phyloP scores from a whole-genome alignment of 306 rosid species.

The Lathyrus tuberosus region DNA sequence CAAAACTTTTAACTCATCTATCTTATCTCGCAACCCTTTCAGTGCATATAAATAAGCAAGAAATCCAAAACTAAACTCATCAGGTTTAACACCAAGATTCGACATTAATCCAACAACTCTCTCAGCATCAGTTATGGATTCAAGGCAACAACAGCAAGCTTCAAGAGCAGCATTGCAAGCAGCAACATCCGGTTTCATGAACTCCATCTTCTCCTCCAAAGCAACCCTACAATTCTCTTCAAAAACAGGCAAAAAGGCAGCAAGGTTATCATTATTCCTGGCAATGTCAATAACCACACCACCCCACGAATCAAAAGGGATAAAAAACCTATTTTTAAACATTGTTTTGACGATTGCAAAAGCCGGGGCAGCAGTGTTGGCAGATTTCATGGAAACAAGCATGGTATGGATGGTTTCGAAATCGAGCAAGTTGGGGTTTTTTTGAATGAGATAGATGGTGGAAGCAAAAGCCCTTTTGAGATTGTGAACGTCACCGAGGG shows the following conservation, averaged over 20 bases:
- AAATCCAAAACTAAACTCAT: conserved; percentile 73
- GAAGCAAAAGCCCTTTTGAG: conserved; percentile 88
- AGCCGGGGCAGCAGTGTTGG: conserved; percentile 81
- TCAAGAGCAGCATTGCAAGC: conserved; percentile 90
- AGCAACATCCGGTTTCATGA: conserved; percentile 71
- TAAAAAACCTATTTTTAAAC: conserved; percentile 70
- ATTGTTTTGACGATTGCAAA: conserved; percentile 68
- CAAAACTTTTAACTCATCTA: conserved; percentile 61
- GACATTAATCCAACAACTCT: conserved; percentile 72
- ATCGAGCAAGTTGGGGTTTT: conserved; percentile 55
- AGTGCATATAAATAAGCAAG: conserved; percentile 87
- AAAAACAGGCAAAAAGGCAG: conserved; percentile 62
- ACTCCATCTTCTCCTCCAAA: conserved; percentile 65
- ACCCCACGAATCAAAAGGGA: conserved; percentile 78
- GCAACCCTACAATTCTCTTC: conserved; percentile 79
- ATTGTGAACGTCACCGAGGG: conserved; percentile 63
- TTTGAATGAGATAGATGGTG: conserved; percentile 59
- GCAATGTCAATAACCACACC: conserved; percentile 64
- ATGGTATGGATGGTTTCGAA: conserved; percentile 54
- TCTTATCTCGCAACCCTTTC: conserved; percentile 70
- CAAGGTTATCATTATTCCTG: conserved; percentile 54
- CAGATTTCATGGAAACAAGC: conserved; percentile 62
- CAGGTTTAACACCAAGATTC: conserved; percentile 61
- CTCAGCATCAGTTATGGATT: conserved; percentile 72
- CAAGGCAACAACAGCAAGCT: conserved; percentile 76